Base-by-base conservation (phyloP, 2,329 filamentous ascomycete species). In the Epichloe glyceriae region DNA sequence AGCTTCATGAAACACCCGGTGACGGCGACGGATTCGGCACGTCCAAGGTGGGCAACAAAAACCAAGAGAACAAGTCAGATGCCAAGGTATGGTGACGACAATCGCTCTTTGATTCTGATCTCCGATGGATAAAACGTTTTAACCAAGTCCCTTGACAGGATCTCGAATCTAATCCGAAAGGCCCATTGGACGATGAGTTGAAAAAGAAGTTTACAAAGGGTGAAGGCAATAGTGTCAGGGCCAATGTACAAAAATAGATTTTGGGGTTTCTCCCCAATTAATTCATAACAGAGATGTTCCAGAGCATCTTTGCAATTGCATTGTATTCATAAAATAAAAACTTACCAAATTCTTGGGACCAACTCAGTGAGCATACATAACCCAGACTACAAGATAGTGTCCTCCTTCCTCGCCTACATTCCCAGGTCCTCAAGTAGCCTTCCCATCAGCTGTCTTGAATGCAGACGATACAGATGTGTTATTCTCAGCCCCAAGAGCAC, bases 141-240 rank as follows among this genome's bases (percentile, higher is more conserved):
- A 12, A 20, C 20, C 15, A n/a, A 1, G 8, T 26, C 10, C 4
- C 8, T 26, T 8, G 14, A 30, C 54, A 79, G 73, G 70, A 69
- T 51, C 70, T 86, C 38, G 57, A 68, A 11, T 83, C 79, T 5
- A 89, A 89, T 74, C 85, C 85, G 12, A 75, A 74, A 58, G 79
- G 79, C 3, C 67, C 75, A 1, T 69, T 87, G 47, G 83, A 84
- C 38, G 76, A 85, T 49, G 70, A 72, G 14, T 66, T 81, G 1
- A 70, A 79, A 60, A 73, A 77, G 44, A 85, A 82, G 64, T 83
- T 82, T 49, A 68, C 70, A 50, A 85, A 85, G 70, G 57, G 54
- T 1, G 52, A 52, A 46, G 54, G 54, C 15, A 55, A 57, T 17
- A 41, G 45, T 2, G 49, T 53, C n/a, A 49, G 52, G 15, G 39